A percentile compares a stretch with the other conserved stretches of the same genome.
Evolutionary conservation across 2,329 filamentous ascomycete genomes (phyloP).

Genomic region (Helotiales sp.): DNA sequence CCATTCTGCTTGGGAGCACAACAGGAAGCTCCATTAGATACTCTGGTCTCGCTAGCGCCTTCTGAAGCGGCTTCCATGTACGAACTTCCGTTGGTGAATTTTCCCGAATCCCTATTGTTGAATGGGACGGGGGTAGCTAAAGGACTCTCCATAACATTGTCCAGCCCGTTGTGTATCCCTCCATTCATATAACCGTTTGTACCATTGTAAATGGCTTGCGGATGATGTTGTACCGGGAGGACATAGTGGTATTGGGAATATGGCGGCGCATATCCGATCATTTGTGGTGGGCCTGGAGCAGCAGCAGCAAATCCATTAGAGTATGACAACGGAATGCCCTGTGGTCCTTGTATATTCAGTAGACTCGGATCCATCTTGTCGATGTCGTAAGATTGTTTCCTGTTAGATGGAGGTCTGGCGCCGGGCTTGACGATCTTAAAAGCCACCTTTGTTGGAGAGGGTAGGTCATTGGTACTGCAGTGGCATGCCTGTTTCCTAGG

Average conservation of each 20-base stretch:
- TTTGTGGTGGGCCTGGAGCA: constrained; percentile 22
- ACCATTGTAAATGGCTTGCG: constrained; percentile 25
- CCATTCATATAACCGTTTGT: constrained; percentile 34
- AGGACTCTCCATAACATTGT: constrained; percentile 36
- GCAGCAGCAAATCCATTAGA: constrained; percentile 35
- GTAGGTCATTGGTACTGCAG: constrained; percentile 54
- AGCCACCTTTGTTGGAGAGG: constrained; percentile 37
- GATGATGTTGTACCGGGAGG: constrained; percentile 33
- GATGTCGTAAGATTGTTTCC: constrained; percentile 58
- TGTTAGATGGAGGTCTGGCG: constrained; percentile 31
- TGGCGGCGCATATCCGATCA: constrained; percentile 35
- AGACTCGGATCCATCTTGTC: constrained; percentile 59
- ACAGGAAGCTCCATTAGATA: constrained; percentile 28
- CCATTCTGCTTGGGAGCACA: constrained; percentile 34
- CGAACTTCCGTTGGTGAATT: constrained; percentile 24
- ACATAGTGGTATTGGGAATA: constrained; percentile 33
- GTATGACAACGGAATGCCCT: constrained; percentile 32
- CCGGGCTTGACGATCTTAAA: constrained; percentile 40
- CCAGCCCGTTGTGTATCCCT: constrained; percentile 24
- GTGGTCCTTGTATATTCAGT: constrained; percentile 52
- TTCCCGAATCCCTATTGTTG: constrained; percentile 23
- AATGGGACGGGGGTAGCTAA: constrained; percentile 30
- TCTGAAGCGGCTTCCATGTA: constrained; percentile 2
- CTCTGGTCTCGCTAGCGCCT: background rate
- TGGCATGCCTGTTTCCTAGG: constrained; percentile 61